A percentile compares a stretch with the other conserved stretches of the same genome.
phyloP scores from a whole-genome alignment of 2,329 filamentous ascomycete species.

The Penicillium capsulatum region DNA sequence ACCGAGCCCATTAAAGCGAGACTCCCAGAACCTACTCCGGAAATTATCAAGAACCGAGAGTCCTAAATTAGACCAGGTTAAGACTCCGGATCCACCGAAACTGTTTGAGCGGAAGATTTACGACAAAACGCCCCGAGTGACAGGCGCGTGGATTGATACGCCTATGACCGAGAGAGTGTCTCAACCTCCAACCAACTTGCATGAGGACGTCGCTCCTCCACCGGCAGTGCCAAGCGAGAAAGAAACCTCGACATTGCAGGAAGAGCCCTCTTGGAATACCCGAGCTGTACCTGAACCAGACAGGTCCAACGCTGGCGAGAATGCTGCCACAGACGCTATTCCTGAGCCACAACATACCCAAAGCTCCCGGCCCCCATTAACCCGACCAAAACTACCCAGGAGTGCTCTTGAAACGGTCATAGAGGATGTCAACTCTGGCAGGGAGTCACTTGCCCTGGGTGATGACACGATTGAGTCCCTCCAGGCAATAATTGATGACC shows the following conservation, averaged over 20 bases:
- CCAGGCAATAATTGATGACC: constrained; percentile 38
- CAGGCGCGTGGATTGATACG: constrained; percentile 47
- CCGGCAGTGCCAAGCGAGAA: constrained; percentile 9
- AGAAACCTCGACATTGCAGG: constrained; percentile 4
- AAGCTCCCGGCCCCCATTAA: constrained; percentile 23
- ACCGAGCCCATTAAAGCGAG: constrained; percentile 29
- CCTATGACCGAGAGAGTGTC: constrained; percentile 39
- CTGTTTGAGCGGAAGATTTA: constrained; percentile 31
- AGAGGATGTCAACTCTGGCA: constrained; percentile 38
- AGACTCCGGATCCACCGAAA: constrained; percentile 36
- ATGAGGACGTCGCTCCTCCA: constrained; percentile 25
- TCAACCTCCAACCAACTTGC: constrained; percentile 22
- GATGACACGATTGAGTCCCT: constrained; percentile 47
- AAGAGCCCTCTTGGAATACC: constrained; percentile 5
- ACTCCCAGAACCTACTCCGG: constrained; percentile 42
- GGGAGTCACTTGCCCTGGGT: constrained; percentile 37
- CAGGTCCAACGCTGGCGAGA: background rate
- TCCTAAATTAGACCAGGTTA: constrained; percentile 28
- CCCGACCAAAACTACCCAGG: constrained; percentile 39
- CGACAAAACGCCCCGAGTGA: constrained; percentile 44
- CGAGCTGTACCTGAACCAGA: constrained; percentile 1
- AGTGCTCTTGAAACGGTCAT: constrained; percentile 43
- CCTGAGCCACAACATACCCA: constrained; percentile 5
- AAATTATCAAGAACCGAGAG: constrained; percentile 40
- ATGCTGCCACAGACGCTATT: background rate